Evolutionary conservation across 2,329 filamentous ascomycete genomes (phyloP), one percentile per base, ranked within the genome.

Genomic region (Epichloe scottii): DNA sequence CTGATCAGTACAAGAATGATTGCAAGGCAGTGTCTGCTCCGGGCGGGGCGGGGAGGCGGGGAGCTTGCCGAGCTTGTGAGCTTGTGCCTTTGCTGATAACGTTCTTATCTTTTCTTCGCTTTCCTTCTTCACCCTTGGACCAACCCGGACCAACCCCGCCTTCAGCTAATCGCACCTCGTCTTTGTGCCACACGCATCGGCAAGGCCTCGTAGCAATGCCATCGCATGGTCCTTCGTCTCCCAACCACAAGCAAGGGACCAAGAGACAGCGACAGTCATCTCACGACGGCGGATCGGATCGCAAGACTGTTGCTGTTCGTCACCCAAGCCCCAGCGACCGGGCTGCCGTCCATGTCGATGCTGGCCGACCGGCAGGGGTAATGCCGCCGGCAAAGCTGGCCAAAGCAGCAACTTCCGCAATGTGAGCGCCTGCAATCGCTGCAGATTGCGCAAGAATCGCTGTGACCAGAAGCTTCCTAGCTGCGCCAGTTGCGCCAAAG

Each of bases 401-500:
- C 77, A 81, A 65, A 80, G 78, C 64, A 81, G 75, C 65, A 82
- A 75, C 57, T 91, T 91, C 62, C 83, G 87, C 60, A 91, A 90
- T 66, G 91, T 97, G 57, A 94, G 87, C 66, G 91, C 91, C 51
- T 97, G 91, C 70, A 95, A 96, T 71, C 81, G 89, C 40, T 97
- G 91, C 68, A 81, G 91, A 44, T 71, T 94, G 65, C 81, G 91
- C 62, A 97, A 97, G 74, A 97, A 96, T 65, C 79, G 89, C 49
- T 97, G 91, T 69, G 91, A 97, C 68, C 91, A 96, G 75, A 84
- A 85, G 57, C 76, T 97, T 55, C 91, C 91, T 8, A 88, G 87
- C 60, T 97, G 91, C 66, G 84, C 87, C 41, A 88, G 87, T 59
- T 97, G 91, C 69, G 89, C 90, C 66, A 96, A 96, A 71, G 90